Base-by-base conservation (phyloP, 2,329 filamentous ascomycete genomes). In the Sphaerulina populicola region DNA sequence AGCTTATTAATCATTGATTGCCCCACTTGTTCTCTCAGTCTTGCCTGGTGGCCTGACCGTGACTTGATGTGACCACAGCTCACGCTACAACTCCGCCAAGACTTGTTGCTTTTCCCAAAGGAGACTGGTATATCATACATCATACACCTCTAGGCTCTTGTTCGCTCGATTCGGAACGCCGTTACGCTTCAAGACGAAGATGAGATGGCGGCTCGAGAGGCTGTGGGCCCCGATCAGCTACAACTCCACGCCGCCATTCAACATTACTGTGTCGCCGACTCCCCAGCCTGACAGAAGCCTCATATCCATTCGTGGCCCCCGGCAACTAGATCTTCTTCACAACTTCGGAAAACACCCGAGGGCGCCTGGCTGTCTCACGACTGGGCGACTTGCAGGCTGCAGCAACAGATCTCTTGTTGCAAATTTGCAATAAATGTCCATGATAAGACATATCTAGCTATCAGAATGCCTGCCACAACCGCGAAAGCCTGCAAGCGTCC, bases 391-490 rank as follows among this genome's bases (percentile, higher is more conserved):
- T n/a, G n/a, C n/a, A n/a, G n/a, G n/a, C n/a, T 18, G 18, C 18
- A 18, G 18, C 18, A 18, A 18, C 18, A 18, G 18, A 18, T 18
- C n/a, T n/a, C n/a, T n/a, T n/a, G n/a, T n/a, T n/a, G n/a, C n/a
- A n/a, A n/a, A n/a, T n/a, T n/a, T n/a, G 69, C 75, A 2, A 76
- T 73, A 6, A 35, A 11, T 35, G 31, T n/a, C 12, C 31, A 12
- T 10, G 31, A 35, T 35, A 35, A 11, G 12, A 35, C 31, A 35
- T 11, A 35, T 35, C 31, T n/a, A 35, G 31, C 31, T 35, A 35
- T 35, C 31, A 35, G 31, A 35, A 35, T 35, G 31, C 31, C 31
- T 35, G 12, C 31, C 8, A 33, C 11, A 18, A 9, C 30, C 8
- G 30, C 30, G 30, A 8, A 33, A 33, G 18, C 11, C 11, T 33